phyloP scores from a whole-genome alignment of 1,139 yeast genomes.

The Sugiyamaella neomexicana region DNA sequence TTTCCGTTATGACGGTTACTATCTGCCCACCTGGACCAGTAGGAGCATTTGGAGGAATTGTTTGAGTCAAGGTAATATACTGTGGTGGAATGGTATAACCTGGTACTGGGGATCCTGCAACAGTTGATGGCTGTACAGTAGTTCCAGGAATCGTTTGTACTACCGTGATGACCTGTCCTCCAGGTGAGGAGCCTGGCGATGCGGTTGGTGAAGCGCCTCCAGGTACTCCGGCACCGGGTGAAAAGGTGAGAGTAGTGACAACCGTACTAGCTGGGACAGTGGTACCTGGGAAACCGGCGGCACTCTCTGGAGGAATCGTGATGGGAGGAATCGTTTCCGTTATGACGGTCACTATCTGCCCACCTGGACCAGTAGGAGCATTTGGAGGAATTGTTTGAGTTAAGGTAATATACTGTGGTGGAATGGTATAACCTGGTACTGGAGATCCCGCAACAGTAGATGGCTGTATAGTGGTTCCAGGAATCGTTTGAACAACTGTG shows the following conservation, averaged over 20 bases:
- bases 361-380: conserved; percentile 10
- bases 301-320: conserved; percentile 17
- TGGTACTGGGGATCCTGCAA: conserved; percentile 18
- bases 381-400: conserved; percentile 19
- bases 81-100: conserved; percentile 23
- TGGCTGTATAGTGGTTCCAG: conserved; percentile 23
- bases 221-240: neutral
- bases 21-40: conserved; percentile 7
- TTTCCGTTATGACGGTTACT: conserved; percentile 15
- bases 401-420: conserved; percentile 20
- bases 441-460: conserved; percentile 19
- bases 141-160: conserved; percentile 17
- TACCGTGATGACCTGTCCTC: conserved; percentile 4
- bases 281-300: conserved; percentile 22
- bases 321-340: conserved; percentile 23
- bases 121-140: conserved; percentile 23
- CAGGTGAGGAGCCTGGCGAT: conserved; percentile 1
- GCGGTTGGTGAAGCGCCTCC: neutral
- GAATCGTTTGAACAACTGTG: conserved; percentile 7
- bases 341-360: conserved; percentile 4
- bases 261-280: conserved; percentile 20
- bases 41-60: conserved; percentile 10
- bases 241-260: conserved; percentile 14
- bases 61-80: conserved; percentile 21
- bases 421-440: conserved; percentile 23